A percentile compares a stretch with the other conserved stretches of the same genome.
Evolutionary conservation across 768 basidiomycete genomes (phyloP).

Genomic region (Gloeostereum incarnatum): DNA sequence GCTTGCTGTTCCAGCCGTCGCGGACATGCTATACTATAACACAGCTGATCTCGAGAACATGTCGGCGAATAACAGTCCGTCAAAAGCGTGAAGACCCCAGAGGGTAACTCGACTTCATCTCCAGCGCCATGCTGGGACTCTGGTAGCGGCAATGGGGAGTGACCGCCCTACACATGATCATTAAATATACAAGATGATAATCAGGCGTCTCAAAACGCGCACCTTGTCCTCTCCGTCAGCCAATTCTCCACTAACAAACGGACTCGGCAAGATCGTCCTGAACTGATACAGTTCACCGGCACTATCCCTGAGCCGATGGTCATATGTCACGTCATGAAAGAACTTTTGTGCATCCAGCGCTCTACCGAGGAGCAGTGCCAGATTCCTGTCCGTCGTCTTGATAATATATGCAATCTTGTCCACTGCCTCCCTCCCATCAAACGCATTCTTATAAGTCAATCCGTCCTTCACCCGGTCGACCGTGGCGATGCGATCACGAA

Average conservation of each 20-base stretch:
- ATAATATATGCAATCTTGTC: slow-evolving; percentile 97
- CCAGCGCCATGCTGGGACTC: slow-evolving; percentile 18
- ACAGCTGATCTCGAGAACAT: slow-evolving; percentile 87
- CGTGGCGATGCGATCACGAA: slow-evolving; percentile 72
- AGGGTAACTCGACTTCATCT: slow-evolving; percentile 70
- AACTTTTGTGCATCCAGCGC: slow-evolving; percentile 97
- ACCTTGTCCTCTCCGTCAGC: slow-evolving; percentile 24
- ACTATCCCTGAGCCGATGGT: slow-evolving; percentile 89
- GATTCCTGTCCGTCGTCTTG: slow-evolving; percentile 94
- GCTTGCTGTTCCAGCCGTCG: slow-evolving; percentile 91
- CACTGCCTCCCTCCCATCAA: slow-evolving; percentile 95
- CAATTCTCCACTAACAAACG: slow-evolving; percentile 76
- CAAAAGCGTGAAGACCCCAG: slow-evolving; percentile 92
- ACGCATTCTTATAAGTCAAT: slow-evolving; percentile 91
- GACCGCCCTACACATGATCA: not conserved
- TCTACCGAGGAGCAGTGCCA: slow-evolving; percentile 90
- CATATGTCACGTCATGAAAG: slow-evolving; percentile 99
- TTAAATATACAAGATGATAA: not conserved
- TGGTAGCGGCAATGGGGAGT: slow-evolving; percentile 7
- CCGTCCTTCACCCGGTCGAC: slow-evolving; percentile 88
- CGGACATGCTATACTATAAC: slow-evolving; percentile 97
- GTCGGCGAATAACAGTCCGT: slow-evolving; percentile 99
- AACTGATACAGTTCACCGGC: slow-evolving; percentile 91
- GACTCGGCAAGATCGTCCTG: slow-evolving; percentile 70
- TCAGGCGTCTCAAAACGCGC: slow-evolving; percentile 12